Evolutionary conservation across 129 eudicot genomes (phyloP), one percentile per base, ranked within the genome.

Genomic region (Chrysanthemum seticuspe): DNA sequence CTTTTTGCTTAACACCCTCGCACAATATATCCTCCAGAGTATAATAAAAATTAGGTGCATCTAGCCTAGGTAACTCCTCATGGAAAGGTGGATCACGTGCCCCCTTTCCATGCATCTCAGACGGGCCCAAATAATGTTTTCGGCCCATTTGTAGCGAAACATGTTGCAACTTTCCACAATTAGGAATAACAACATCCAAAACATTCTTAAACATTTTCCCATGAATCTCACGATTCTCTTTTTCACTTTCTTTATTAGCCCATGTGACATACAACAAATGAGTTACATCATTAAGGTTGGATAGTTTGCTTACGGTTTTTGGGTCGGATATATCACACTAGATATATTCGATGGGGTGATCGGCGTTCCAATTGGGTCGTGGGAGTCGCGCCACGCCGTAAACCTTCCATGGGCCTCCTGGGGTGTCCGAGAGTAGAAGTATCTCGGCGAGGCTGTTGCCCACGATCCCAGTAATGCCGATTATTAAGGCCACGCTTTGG

Each of bases 371-470:
- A 16, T 80, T 44, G 2, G 97, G 90, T 0, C 88, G 83, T 8
- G 96, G 86, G 40, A 96, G 88, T 61, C 97, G 87, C 3, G 90
- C 97, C 64, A 88, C 85, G 10, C 97, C 97, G 60, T 91, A 91
- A 23, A 88, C 92, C 84, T 91, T 91, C 97, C 97, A 91, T 0
- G 91, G 97, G 19, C 97, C 92, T 18, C 97, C 93, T 10, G 96
- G 97, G 6, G 97, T 88, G 81, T 87, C 91, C 57, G 96, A 36
- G 61, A 84, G 78, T 0, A 88, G 87, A 59, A 91, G 96, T 71
- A 84, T 86, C 77, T 91, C 92, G 54, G 97, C 97, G 23, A 88
- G 80, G 75, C 96, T 84, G 83, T 81, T 84, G 71, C 97, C 97
- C 21, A 81, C 89, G 54, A 91, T 88, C 53, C 96, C 97, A 13